Evolutionary conservation across 108 stramenopile genomes (phyloP).

Genomic region (Nannochloropsis gaditana): DNA sequence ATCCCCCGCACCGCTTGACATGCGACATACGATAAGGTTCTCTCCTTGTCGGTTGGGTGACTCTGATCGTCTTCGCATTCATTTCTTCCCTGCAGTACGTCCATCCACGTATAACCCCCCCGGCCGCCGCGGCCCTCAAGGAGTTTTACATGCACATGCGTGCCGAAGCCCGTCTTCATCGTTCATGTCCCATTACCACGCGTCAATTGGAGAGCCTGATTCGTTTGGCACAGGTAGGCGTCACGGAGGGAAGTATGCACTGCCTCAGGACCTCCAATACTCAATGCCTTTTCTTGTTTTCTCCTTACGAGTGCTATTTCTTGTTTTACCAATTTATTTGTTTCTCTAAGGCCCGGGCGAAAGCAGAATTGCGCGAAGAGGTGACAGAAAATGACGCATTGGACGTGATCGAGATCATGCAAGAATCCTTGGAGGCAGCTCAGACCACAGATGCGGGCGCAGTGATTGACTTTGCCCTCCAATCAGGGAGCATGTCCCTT

Average conservation of each 20-base stretch:
- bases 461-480: conserved; percentile 21
- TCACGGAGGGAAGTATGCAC: conserved; percentile 47
- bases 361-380: conserved; percentile 78
- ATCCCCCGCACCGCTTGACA: too few species aligned
- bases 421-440: conserved; percentile 55
- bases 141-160: conserved; percentile 81
- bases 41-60: too few species aligned
- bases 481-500: conserved; percentile 28
- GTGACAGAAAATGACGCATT: conserved; percentile 87
- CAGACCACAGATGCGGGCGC: conserved; percentile 51
- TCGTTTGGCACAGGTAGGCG: conserved; percentile 64
- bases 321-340: conserved; percentile 26
- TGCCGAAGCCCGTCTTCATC: conserved; percentile 36
- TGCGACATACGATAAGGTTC: too few species aligned
- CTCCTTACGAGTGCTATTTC: neutral
- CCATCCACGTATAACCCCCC: conserved; percentile 72
- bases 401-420: conserved; percentile 87
- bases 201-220: conserved; percentile 93
- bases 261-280: too few species aligned
- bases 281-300: conserved; percentile 63
- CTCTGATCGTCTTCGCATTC: neutral
- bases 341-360: conserved; percentile 86
- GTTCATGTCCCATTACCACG: conserved; percentile 75
- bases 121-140: conserved; percentile 72
- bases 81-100: conserved; percentile 62